phyloP scores from a whole-genome alignment of 805 yeast genomes.

The Suhomyces sp. region DNA sequence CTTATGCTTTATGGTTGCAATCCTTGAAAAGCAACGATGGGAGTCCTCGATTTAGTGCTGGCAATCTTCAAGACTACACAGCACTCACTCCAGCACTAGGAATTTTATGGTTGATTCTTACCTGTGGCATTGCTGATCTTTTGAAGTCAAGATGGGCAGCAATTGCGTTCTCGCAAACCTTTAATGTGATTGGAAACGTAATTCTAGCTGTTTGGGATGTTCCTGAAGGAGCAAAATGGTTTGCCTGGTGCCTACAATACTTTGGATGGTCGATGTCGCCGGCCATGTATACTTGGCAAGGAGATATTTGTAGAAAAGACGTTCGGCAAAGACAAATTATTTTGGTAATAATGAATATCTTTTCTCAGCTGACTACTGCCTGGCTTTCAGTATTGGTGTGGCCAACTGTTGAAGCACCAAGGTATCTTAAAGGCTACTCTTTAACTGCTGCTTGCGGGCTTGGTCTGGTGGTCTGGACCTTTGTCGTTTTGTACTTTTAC shows the following conservation, averaged over 20 bases:
- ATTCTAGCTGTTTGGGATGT: constrained; percentile 23
- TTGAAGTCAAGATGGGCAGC: constrained; percentile 51
- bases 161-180: constrained; percentile 44
- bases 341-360: constrained; percentile 19
- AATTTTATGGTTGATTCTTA: constrained; percentile 45
- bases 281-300: constrained; percentile 22
- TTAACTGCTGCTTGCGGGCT: constrained; percentile 14
- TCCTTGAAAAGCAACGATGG: constrained; percentile 14
- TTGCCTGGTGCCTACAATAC: constrained; percentile 22
- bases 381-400: constrained; percentile 21
- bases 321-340: constrained; percentile 20
- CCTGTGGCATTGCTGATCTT: constrained; percentile 52
- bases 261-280: constrained; percentile 23
- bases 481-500: constrained; percentile 20
- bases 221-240: constrained; percentile 23
- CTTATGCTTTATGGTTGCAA: constrained; percentile 41
- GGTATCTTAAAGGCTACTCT: constrained; percentile 20
- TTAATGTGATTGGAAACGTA: constrained; percentile 19
- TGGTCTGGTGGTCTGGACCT: constrained; percentile 14
- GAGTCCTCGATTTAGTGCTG: constrained; percentile 7
- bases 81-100: constrained; percentile 61
- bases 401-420: constrained; percentile 22
- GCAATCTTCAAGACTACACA: constrained; percentile 42
- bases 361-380: constrained; percentile 21
- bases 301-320: constrained; percentile 20